These are phyloP conservation scores for Shiraia sp. DNA, from an alignment of 2,329 filamentous ascomycete species.

Conservation along the genomic window DNA sequence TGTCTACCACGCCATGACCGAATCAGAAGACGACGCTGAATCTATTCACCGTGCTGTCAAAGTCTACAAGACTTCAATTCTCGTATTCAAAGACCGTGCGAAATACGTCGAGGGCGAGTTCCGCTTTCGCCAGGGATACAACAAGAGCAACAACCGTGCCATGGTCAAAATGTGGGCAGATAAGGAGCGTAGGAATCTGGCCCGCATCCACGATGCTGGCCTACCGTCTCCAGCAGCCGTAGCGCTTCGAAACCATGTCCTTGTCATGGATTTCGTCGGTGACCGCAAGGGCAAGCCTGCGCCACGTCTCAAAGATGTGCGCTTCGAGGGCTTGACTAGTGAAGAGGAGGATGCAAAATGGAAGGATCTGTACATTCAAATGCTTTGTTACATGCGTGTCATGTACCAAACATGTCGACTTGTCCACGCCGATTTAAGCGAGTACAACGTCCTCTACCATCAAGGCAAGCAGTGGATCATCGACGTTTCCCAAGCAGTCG, in stretches of 20 bases:
- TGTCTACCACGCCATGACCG: slow-evolving; percentile 85
- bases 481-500: slow-evolving; percentile 95
- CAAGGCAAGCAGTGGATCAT: slow-evolving; percentile 85
- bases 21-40: slow-evolving; percentile 52
- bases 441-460: slow-evolving; percentile 97
- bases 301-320: slow-evolving; percentile 85
- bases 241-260: slow-evolving; percentile 86
- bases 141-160: slow-evolving; percentile 90
- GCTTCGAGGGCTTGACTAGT: slow-evolving; percentile 67
- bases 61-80: slow-evolving; percentile 97
- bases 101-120: slow-evolving; percentile 95
- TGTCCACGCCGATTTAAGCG: slow-evolving; percentile 94
- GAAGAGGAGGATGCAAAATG: slow-evolving; percentile 66
- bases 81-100: slow-evolving; percentile 97
- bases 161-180: slow-evolving; percentile 99
- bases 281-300: slow-evolving; percentile 85
- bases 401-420: slow-evolving; percentile 92
- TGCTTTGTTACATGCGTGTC: slow-evolving; percentile 85
- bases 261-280: slow-evolving; percentile 93
- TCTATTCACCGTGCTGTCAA: slow-evolving; percentile 85
- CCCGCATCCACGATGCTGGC: slow-evolving; percentile 78
- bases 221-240: slow-evolving; percentile 92
- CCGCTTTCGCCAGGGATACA: slow-evolving; percentile 86
- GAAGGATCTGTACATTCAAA: slow-evolving; percentile 77
- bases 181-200: slow-evolving; percentile 95